Percentiles rank a stretch among this genome's conserved stretches.
phyloP scores from a whole-genome alignment of 2,329 filamentous ascomycete genomes.

The Chalaropsis thielavioides region DNA sequence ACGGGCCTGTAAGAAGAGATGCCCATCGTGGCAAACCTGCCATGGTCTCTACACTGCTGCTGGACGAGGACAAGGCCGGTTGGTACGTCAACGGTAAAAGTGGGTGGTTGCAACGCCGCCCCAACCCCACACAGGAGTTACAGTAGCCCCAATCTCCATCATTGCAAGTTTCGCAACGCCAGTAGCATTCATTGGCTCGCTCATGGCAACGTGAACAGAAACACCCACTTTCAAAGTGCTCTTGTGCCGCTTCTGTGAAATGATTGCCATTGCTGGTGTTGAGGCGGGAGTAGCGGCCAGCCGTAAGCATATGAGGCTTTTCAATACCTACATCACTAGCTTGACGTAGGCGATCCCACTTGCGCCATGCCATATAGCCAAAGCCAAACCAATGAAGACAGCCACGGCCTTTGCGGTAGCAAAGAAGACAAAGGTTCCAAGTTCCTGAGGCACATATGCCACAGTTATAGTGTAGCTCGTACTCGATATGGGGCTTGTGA shows the following conservation, averaged over 20 bases:
- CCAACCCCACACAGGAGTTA: slow-evolving; percentile 71
- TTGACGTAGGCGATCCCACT: slow-evolving; percentile 43
- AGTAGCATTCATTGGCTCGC: slow-evolving; percentile 72
- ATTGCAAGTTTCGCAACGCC: slow-evolving; percentile 78
- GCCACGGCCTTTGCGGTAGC: slow-evolving; percentile 62
- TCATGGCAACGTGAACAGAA: slow-evolving; percentile 68
- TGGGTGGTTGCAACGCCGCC: slow-evolving; percentile 65
- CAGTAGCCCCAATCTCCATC: slow-evolving; percentile 93
- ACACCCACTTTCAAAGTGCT: slow-evolving; percentile 59
- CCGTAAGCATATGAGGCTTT: slow-evolving; percentile 43
- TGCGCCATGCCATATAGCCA: slow-evolving; percentile 52
- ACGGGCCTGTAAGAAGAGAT: slow-evolving; percentile 34
- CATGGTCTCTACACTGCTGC: not conserved
- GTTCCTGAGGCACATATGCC: slow-evolving; percentile 50
- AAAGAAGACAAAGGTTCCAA: slow-evolving; percentile 68
- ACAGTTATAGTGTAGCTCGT: slow-evolving; percentile 78
- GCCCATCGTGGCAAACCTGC: slow-evolving; percentile 31
- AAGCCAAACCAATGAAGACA: slow-evolving; percentile 86
- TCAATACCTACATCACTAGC: slow-evolving; percentile 27
- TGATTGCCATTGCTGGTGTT: slow-evolving; percentile 26
- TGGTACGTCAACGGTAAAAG: slow-evolving; percentile 62
- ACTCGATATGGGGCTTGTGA: slow-evolving; percentile 57
- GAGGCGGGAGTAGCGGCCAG: slow-evolving; percentile 42
- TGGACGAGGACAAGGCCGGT: slow-evolving; percentile 23
- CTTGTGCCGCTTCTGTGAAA: slow-evolving; percentile 46